These are phyloP conservation scores for Tylopilus vinaceipallidus DNA, from an alignment of 768 basidiomycete species.

Conservation along the genomic window DNA sequence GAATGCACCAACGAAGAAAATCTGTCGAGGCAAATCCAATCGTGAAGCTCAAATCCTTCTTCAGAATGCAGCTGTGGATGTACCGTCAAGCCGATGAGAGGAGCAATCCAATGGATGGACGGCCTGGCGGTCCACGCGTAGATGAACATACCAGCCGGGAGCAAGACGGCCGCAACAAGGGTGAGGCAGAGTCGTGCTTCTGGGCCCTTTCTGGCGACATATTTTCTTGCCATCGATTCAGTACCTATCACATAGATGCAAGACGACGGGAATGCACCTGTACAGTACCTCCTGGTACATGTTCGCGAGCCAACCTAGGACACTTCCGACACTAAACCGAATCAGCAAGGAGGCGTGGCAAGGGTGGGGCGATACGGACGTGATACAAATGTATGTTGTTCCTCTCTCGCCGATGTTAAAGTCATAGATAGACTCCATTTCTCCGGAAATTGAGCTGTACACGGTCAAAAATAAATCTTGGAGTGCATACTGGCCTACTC, in stretches of 20 bases:
- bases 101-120: constrained; percentile 57
- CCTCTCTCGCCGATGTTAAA: constrained; percentile 63
- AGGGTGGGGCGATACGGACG: constrained; percentile 35
- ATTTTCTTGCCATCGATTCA: constrained; percentile 23
- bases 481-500: constrained; percentile 38
- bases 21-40: constrained; percentile 32
- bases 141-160: constrained; percentile 65
- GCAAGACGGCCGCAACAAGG: constrained; percentile 50
- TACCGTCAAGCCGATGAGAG: constrained; percentile 28
- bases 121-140: constrained; percentile 67
- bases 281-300: constrained; percentile 51
- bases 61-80: not conserved
- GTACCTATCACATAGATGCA: not conserved
- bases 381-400: constrained; percentile 54
- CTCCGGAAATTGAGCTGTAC: constrained; percentile 51
- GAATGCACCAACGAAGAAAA: constrained; percentile 51
- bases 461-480: constrained; percentile 1
- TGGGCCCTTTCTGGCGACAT: constrained; percentile 34
- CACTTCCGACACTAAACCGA: constrained; percentile 48
- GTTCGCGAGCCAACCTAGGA: constrained; percentile 46
- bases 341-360: not conserved
- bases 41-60: constrained; percentile 42
- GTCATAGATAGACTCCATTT: constrained; percentile 54
- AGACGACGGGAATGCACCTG: constrained; percentile 33
- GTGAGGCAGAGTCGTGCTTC: constrained; percentile 64